Evolutionary conservation across 345 rosid species (phyloP).

Genomic region (Pistacia vera): DNA sequence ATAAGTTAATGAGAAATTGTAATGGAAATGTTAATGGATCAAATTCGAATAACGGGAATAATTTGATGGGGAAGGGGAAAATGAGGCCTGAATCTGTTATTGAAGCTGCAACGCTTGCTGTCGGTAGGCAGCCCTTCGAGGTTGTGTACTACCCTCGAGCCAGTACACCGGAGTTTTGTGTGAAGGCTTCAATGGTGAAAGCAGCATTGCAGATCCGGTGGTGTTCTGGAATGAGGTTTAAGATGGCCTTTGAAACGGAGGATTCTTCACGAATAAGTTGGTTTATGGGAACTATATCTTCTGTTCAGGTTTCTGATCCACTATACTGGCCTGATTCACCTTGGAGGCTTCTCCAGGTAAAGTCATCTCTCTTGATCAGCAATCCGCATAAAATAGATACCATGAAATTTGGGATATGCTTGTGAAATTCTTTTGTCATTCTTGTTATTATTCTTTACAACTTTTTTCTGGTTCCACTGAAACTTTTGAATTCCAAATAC

Average conservation of each 20-base stretch:
- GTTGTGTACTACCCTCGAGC: conserved; percentile 72
- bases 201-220: conserved; percentile 66
- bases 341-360: conserved; percentile 85
- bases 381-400: neutral
- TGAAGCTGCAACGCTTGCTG: conserved; percentile 60
- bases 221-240: conserved; percentile 75
- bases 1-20: conserved; percentile 28
- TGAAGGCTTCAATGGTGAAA: conserved; percentile 53
- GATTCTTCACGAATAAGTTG: conserved; percentile 33
- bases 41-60: conserved; percentile 25
- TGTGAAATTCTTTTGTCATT: neutral
- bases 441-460: neutral
- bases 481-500: neutral
- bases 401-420: neutral
- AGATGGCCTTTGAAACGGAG: conserved; percentile 83
- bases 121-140: conserved; percentile 62
- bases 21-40: conserved; percentile 28
- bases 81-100: conserved; percentile 56
- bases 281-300: conserved; percentile 71
- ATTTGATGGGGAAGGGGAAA: conserved; percentile 43
- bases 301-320: conserved; percentile 68
- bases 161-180: conserved; percentile 65
- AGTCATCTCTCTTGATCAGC: neutral
- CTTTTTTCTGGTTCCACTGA: neutral
- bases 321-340: conserved; percentile 79